Base-by-base conservation (phyloP, 768 basidiomycete genomes). In the Russula abietina region DNA sequence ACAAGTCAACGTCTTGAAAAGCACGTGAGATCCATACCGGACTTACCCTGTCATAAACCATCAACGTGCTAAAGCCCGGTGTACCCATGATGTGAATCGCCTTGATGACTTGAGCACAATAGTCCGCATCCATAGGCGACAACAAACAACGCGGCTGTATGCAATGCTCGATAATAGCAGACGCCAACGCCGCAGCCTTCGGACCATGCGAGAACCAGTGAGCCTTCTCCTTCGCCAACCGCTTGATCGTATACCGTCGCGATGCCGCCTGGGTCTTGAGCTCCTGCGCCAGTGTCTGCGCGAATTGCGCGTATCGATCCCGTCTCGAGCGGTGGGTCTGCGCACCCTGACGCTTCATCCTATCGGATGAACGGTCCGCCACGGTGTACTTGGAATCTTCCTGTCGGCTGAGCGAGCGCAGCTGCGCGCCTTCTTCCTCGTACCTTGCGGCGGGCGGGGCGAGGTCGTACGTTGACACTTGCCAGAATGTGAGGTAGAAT, bases 401-500 rank as follows among this genome's bases (percentile, higher is more conserved):
- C 69, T 87, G 81, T 3, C 82, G 83, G 69, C 85, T 88, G 32
- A 88, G 75, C 4, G 80, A 74, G 41, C 83, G 80, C 33, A 91
- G 72, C 17, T 79, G 76, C 28, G 81, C 78, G 33, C 83, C 82
- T 69, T 93, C 89, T 69, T 90, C 87, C 50, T 91, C 86, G 65
- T 98, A 99, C 62, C 83, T 83, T 7, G 83, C 70, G 19, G 80
- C 78, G 0, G 95, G 93, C 14, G 91, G 88, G 0, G 83, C 76
- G 38, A 98, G 80, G 73, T 99, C 97, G 69, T 93, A 91, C 38
- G 89, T 88, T 0, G 92, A 89, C 56, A 98, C 75, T 72, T 98
- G 95, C 97, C 97, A 99, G 76, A 98, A 99, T 3, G 95, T 93
- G 51, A 91, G 75, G 70, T 94, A 98, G 76, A 99, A 98, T 2